Conservation (phyloP, 768 basidiomycete species). For the Leccinum aurantiacum region DNA sequence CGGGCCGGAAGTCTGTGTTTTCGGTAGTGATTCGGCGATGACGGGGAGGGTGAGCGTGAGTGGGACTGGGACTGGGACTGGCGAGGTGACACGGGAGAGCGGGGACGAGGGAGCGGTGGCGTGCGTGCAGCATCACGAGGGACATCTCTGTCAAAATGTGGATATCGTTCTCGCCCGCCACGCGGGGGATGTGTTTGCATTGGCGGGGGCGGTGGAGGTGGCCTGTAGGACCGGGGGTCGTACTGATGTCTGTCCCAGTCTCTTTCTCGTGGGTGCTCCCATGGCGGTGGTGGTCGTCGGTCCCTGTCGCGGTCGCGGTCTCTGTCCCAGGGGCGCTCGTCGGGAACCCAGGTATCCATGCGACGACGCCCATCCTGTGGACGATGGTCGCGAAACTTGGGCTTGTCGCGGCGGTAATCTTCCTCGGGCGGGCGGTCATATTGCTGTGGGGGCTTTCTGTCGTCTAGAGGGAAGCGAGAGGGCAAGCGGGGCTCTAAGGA, state of each 20-base stretch:
- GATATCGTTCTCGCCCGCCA: conserved; percentile 26
- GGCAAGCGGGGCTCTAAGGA: conserved; percentile 30
- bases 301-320: conserved; percentile 29
- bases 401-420: conserved; percentile 38
- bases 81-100: conserved; percentile 23
- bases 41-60: conserved; percentile 42
- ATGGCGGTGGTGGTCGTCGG: conserved; percentile 19
- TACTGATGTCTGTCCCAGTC: conserved; percentile 25
- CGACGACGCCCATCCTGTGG: conserved; percentile 25
- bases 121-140: conserved; percentile 25
- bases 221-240: conserved; percentile 22
- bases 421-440: conserved; percentile 47
- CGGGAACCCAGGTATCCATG: conserved; percentile 26
- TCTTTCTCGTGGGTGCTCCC: conserved; percentile 27
- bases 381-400: conserved; percentile 23
- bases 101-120: conserved; percentile 22
- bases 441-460: conserved; percentile 25
- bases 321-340: conserved; percentile 28
- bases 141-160: conserved; percentile 20
- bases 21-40: conserved; percentile 33
- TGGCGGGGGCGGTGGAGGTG: conserved; percentile 4
- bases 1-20: conserved; percentile 37
- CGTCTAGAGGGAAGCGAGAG: conserved; percentile 33
- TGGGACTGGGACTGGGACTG: conserved; percentile 37
- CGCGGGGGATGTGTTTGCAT: conserved; percentile 16